Evolutionary conservation across 2,329 filamentous ascomycete species (phyloP), one percentile per base, ranked within the genome.

Genomic region (Aspergillus pseudoglaucus): DNA sequence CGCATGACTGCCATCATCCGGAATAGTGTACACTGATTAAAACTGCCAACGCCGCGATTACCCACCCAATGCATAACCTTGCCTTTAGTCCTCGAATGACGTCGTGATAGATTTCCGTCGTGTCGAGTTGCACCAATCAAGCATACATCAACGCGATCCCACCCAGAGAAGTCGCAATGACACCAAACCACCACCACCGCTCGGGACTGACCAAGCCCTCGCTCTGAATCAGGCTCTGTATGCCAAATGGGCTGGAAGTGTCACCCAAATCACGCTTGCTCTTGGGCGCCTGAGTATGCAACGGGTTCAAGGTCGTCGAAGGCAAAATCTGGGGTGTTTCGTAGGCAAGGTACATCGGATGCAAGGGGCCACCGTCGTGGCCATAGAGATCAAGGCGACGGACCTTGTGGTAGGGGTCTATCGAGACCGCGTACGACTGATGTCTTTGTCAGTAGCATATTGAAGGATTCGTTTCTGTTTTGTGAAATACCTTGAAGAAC

Each of bases 271-370:
- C 51, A 25, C 68, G 62, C 59, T 71, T 72, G n/a, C 50, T 57
- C 48, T 64, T 68, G 17, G 58, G 57, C 6, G 63, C 70, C n/a
- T 65, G 59, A 3, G 69, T 64, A 1, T 70, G 58, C 1, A 67
- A 71, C 1, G 83, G 80, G 59, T 86, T 83, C 50, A 88, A 71
- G 0, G 82, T 85, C 9, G 74, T 73, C 3, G 84, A 87, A 2
- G 84, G 84, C 5, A 87, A 77, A 83, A 88, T 88, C 59, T 82
- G 69, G 0, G 84, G 83, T 4, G 82, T 79, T 10, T 67, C 74
- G 61, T 77, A 81, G 53, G 76, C 78, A 41, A 85, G 74, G 65
- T 84, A 88, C 73, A 88, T 75, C 9, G 84, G 84, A 55, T 83
- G 78, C 68, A 86, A 70, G 9, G 82, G 83, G 1, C 80, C 68